Evolutionary conservation across 345 rosid species (phyloP), one percentile per base, ranked within the genome.

Genomic region (Boechera retrofracta): DNA sequence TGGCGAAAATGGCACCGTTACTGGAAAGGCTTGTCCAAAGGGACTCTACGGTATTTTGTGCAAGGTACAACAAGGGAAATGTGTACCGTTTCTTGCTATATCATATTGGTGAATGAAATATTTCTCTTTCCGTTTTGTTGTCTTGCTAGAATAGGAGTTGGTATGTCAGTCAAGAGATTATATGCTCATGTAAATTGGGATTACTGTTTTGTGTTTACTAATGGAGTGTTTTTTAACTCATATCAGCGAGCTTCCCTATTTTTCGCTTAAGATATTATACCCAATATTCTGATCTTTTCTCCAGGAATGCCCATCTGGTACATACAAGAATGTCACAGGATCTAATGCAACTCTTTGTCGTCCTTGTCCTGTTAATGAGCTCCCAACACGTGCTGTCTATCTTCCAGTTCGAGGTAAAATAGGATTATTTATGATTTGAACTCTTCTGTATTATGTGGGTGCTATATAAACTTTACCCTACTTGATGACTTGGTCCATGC

Each of bases 251-350:
- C 56, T 52, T 4, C 56, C 55, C 13, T 21, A 29, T 52, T 21
- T 49, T 24, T 24, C 13, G 32, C 57, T 24, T 21, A 4, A 52
- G 11, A 9, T 52, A 52, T 24, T 52, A 21, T 52, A 52, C 31
- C 1, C 36, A 33, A 52, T 52, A 5, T 68, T 77, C 33, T 54
- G 54, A 15, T 59, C 2, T 54, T 53, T 73, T 76, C 78, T 86
- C 71, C 85, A 90, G 98, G 98, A 94, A 86, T 94, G 98, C 77
- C 98, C 97, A 63, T 68, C 77, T 80, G 98, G 98, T 64, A 92
- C 98, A 38, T 92, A 80, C 73, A 94, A 94, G 85, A 91, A 91
- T 65, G 89, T 85, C 44, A 86, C 82, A 69, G 98, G 98, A 74
- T 92, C 97, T 64, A 90, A 89, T 74, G 66, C 71, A 44, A 77